Percentiles rank a stretch among this genome's conserved stretches.
phyloP scores from a whole-genome alignment of 257 asterid genomes.

The Solanum pimpinellifolium region DNA sequence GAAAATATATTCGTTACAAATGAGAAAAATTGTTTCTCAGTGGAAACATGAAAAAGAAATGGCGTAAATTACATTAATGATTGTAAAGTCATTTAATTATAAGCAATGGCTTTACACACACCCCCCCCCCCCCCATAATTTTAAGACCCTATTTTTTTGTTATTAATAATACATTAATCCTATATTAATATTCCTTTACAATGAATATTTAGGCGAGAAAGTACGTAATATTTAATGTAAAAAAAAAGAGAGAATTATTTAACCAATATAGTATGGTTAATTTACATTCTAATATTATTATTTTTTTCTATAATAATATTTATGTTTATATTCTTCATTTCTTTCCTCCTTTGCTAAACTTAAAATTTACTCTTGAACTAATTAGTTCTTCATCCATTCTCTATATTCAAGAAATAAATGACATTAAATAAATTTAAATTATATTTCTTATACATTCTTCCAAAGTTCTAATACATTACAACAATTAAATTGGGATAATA shows the following conservation, averaged over 20 bases:
- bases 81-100: background rate
- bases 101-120: background rate
- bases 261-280: background rate
- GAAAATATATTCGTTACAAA: no score
- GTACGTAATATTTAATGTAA: background rate
- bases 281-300: background rate
- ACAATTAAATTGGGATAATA: background rate
- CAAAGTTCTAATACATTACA: background rate
- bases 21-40: no score
- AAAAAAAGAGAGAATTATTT: background rate
- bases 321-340: background rate
- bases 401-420: no score
- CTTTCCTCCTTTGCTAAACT: no score
- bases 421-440: background rate
- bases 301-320: background rate
- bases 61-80: background rate
- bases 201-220: background rate
- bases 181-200: background rate
- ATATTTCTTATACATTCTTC: background rate
- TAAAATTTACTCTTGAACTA: background rate
- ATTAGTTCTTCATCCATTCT: background rate
- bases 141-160: background rate
- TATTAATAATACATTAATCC: no score
- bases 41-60: no score
- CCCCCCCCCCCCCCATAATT: background rate